Conservation (phyloP, 1,139 yeast species). For the Saccharomyces hybrid region DNA sequence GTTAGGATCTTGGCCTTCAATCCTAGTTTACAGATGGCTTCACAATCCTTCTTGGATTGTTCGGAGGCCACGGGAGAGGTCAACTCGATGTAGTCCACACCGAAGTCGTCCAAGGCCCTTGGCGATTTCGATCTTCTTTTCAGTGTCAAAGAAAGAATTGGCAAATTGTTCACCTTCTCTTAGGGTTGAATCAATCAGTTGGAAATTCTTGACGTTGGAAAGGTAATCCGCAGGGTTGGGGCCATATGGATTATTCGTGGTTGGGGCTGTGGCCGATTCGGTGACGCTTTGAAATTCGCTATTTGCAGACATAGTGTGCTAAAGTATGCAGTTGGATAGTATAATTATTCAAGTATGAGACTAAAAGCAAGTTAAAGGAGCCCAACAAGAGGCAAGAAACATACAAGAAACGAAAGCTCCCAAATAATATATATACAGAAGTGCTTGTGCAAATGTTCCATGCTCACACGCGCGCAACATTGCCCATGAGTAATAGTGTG, state of each 20-base stretch:
- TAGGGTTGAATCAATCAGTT: constrained; percentile 88
- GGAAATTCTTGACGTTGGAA: constrained; percentile 83
- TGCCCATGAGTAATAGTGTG: background rate
- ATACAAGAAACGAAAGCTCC: background rate
- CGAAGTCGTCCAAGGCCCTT: constrained; percentile 95
- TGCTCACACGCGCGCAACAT: background rate
- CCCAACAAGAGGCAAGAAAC: background rate
- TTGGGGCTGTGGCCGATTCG: constrained; percentile 5
- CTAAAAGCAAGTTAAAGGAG: background rate
- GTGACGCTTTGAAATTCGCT: constrained; percentile 7
- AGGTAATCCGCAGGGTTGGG: constrained; percentile 90
- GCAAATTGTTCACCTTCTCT: constrained; percentile 99
- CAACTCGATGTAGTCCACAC: constrained; percentile 94
- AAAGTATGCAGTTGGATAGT: background rate
- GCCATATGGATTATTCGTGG: constrained; percentile 68
- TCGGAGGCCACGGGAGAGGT: constrained; percentile 97
- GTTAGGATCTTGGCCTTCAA: constrained; percentile 87
- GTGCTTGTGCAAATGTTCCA: background rate
- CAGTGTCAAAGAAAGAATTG: constrained; percentile 90
- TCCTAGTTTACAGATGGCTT: constrained; percentile 95
- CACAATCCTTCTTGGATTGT: constrained; percentile 88
- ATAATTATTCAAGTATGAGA: background rate
- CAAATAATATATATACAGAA: background rate
- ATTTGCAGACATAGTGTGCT: constrained; percentile 1
- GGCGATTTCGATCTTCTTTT: constrained; percentile 94